phyloP scores from a whole-genome alignment of 2,329 filamentous ascomycete species.

The Sporothrix mexicana region DNA sequence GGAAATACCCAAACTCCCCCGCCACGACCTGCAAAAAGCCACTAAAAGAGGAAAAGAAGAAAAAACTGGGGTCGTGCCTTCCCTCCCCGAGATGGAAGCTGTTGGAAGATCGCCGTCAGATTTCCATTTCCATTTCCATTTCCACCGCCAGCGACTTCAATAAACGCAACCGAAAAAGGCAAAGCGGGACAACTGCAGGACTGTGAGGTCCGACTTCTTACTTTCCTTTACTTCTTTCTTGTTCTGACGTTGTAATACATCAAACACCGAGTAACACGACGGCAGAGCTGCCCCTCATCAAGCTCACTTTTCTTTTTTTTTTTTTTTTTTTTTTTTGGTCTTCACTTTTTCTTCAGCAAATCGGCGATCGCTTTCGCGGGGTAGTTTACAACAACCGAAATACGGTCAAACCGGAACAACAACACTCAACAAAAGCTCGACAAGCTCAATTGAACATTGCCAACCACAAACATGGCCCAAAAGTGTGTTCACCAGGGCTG shows the following conservation, averaged over 20 bases:
- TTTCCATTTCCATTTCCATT: background rate
- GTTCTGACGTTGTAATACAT: background rate
- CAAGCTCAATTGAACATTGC: background rate
- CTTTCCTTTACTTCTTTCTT: background rate
- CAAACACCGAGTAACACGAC: background rate
- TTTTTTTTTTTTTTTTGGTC: background rate
- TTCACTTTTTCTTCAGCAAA: conserved; percentile 2
- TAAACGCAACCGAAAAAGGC: background rate
- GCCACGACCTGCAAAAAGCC: background rate
- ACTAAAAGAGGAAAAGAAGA: no score
- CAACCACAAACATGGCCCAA: conserved; percentile 63
- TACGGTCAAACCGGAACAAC: background rate
- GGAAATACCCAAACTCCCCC: conserved; percentile 12
- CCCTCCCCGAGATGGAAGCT: conserved; percentile 37
- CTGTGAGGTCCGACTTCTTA: background rate
- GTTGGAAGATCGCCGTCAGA: conserved; percentile 35
- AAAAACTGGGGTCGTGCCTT: conserved; percentile 17
- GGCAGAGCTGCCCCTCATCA: background rate
- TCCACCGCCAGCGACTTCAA: background rate
- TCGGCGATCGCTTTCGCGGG: conserved; percentile 8
- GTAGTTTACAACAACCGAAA: background rate
- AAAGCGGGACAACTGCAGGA: background rate
- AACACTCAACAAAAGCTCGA: background rate
- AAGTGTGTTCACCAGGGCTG: conserved; percentile 98
- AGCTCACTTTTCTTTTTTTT: background rate